Base-by-base conservation (phyloP, 1,284 basidiomycete species). In the Tilletia indica region DNA sequence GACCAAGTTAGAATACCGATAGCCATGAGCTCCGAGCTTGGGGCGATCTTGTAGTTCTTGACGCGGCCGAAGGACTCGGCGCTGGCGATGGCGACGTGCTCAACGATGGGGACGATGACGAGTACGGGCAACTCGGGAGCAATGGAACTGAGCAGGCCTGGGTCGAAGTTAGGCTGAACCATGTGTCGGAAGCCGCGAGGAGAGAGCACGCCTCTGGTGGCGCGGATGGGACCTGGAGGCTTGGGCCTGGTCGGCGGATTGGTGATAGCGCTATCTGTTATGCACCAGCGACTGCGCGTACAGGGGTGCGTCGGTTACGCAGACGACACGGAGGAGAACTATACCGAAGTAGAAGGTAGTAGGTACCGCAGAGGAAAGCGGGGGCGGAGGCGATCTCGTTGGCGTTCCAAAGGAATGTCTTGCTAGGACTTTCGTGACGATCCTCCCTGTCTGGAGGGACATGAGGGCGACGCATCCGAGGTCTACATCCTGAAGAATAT, bases 61-160 rank as follows among this genome's bases (percentile, higher is more conserved):
- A 97, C 85, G 73, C 96, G 91, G 74, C 97, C 96, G 85, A 99
- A 99, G 0, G 94, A 93, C 92, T 84, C 73, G 68, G 92, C 90
- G 78, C 98, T 99, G 66, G 95, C 92, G 76, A 99, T 97, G n/a
- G n/a, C n/a, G n/a, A n/a, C n/a, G 86, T 99, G 97, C 85, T 99
- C 96, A 68, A 99, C 88, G 16, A 99, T 87, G 58, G 99, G 88
- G 78, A 99, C 92, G 83, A 99, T 96, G 4, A 94, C 95, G 54
- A 95, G 92, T 14, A 97, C 91, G 2, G 95, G 95, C 4, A 99
- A 86, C 76, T 97, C 87, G 12, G 89, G 86, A 3, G 88, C 92
- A 71, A 98, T 87, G 1, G 91, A 91, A 0, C 83, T 80, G 54
- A 98, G 84, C 38, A 98, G 87, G 6, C 87, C 78, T 2, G 78